Conservation (phyloP, 768 basidiomycete genomes). For the Russula abietina region DNA sequence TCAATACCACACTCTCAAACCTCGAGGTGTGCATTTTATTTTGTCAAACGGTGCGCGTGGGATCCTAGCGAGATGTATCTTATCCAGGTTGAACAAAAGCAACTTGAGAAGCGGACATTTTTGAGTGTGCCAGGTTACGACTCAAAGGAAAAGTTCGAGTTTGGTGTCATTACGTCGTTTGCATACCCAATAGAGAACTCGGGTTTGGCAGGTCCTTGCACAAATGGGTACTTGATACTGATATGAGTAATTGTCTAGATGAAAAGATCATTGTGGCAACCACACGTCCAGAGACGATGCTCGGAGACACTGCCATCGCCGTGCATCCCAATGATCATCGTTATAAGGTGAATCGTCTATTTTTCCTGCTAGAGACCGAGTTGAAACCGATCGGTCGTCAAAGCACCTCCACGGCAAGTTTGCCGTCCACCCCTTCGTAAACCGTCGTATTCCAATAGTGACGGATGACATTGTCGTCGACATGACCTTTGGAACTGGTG, state of each 20-base stretch:
- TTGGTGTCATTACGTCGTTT: constrained; percentile 95
- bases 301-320: constrained; percentile 95
- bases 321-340: constrained; percentile 91
- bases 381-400: too few species aligned
- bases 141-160: constrained; percentile 91
- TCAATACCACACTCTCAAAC: constrained; percentile 98
- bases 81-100: constrained; percentile 87
- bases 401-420: constrained; percentile 93
- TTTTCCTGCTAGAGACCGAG: not conserved
- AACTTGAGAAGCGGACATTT: constrained; percentile 76
- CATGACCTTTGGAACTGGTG: constrained; percentile 95
- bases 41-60: not conserved
- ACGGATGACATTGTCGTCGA: constrained; percentile 80
- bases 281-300: constrained; percentile 97
- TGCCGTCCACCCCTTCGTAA: constrained; percentile 81
- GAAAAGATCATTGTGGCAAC: constrained; percentile 86
- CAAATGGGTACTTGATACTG: not conserved
- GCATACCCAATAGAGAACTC: constrained; percentile 87
- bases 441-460: constrained; percentile 82
- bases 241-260: constrained; percentile 40
- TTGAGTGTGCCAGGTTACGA: constrained; percentile 94
- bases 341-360: constrained; percentile 54
- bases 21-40: constrained; percentile 57
- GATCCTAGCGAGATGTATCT: not conserved
- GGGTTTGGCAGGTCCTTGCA: constrained; percentile 38